Percentiles rank a stretch among this genome's conserved stretches.
Evolutionary conservation across 306 rosid genomes (phyloP).

Genomic region (Cicer judaicum): DNA sequence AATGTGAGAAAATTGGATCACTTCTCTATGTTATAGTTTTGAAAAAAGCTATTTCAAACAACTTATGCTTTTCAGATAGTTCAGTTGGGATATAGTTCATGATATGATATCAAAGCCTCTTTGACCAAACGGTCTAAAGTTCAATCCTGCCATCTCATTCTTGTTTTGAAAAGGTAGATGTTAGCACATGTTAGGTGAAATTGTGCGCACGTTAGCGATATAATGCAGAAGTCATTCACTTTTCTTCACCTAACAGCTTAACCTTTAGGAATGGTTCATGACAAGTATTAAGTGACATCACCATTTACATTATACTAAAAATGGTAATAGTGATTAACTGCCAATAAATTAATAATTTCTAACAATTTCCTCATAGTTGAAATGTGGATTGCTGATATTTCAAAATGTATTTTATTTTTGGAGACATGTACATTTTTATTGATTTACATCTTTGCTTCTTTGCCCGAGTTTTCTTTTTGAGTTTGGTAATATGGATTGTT

Average conservation of each 20-base stretch:
- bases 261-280: neutral
- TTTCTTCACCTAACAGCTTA: neutral
- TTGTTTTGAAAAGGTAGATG: conserved; percentile 1
- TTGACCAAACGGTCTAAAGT: neutral
- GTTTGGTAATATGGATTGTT: conserved; percentile 32
- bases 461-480: neutral
- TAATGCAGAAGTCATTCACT: neutral
- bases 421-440: neutral
- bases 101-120: neutral
- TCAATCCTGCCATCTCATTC: conserved; percentile 1
- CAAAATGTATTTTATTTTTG: conserved; percentile 18
- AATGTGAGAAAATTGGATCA: conserved; percentile 1
- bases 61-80: neutral
- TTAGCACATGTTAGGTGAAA: conserved; percentile 3
- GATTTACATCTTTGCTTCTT: conserved; percentile 27
- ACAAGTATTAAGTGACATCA: conserved; percentile 3
- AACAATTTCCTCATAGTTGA: conserved; percentile 18
- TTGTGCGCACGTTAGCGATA: neutral
- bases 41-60: conserved; percentile 8
- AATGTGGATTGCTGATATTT: conserved; percentile 1
- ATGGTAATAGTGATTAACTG: neutral
- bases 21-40: neutral
- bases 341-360: conserved; percentile 16
- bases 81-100: neutral
- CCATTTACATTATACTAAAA: conserved; percentile 3